A percentile compares a stretch with the other conserved stretches of the same genome.
phyloP scores from a whole-genome alignment of 1,284 basidiomycete species.

The Meira nashicola region DNA sequence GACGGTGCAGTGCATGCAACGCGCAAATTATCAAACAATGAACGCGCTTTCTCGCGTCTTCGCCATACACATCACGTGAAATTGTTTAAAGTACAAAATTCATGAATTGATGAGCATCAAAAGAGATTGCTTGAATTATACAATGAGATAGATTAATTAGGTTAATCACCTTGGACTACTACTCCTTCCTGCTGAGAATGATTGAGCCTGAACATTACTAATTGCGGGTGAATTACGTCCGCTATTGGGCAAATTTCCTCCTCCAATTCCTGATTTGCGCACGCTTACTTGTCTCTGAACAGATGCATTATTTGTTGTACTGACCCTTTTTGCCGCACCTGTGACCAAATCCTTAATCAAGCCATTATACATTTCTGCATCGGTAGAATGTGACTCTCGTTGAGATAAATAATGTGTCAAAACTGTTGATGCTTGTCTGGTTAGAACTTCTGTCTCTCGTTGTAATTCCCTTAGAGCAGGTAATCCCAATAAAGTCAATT shows the following conservation, averaged over 20 bases:
- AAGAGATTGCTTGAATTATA: not conserved
- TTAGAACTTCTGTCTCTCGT: conserved; percentile 35
- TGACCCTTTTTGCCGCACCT: conserved; percentile 36
- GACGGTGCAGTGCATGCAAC: too few species aligned
- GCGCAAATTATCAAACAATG: too few species aligned
- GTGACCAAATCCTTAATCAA: conserved; percentile 50
- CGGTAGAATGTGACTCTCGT: conserved; percentile 41
- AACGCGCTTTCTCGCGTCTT: too few species aligned
- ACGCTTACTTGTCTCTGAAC: not conserved
- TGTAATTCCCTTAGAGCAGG: conserved; percentile 38
- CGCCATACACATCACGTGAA: too few species aligned
- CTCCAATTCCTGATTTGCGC: not conserved
- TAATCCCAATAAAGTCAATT: conserved; percentile 42
- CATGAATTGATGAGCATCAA: not conserved
- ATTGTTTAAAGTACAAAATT: too few species aligned
- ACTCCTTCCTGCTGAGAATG: too few species aligned
- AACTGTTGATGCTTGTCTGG: conserved; percentile 32
- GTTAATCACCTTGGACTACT: too few species aligned
- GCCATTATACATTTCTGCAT: conserved; percentile 47
- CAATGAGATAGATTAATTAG: not conserved
- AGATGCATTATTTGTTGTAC: not conserved
- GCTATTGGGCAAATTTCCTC: not conserved
- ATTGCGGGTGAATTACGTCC: not conserved
- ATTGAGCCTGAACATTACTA: too few species aligned
- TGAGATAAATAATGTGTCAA: conserved; percentile 46